phyloP scores from a whole-genome alignment of 1,284 basidiomycete species.

The Sporisorium iseilematis-ciliati region DNA sequence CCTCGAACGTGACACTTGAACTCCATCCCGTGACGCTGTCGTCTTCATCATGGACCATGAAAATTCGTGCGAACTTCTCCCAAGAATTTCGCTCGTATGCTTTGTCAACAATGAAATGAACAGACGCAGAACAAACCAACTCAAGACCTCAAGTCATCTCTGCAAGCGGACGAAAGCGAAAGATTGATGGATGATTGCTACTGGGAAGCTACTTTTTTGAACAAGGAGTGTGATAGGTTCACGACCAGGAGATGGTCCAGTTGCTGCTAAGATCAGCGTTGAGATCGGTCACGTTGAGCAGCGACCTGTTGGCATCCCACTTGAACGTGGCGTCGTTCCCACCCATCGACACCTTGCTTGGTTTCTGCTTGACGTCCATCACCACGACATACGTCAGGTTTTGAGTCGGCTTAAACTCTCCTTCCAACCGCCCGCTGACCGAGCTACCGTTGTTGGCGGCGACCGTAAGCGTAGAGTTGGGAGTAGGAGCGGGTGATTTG shows the following conservation, averaged over 20 bases:
- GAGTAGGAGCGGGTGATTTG: conserved; percentile 31
- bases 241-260: conserved; percentile 35
- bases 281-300: conserved; percentile 52
- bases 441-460: conserved; percentile 6
- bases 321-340: conserved; percentile 10
- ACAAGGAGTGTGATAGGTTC: neutral
- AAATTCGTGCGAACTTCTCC: too few species aligned
- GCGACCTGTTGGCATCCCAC: conserved; percentile 29
- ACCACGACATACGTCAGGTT: conserved; percentile 73
- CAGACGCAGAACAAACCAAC: too few species aligned
- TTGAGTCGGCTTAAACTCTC: conserved; percentile 72
- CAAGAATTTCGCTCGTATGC: too few species aligned
- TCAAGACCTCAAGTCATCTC: too few species aligned
- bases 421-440: conserved; percentile 64
- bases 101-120: too few species aligned
- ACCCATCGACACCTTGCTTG: conserved; percentile 29
- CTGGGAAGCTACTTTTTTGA: too few species aligned
- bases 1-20: too few species aligned
- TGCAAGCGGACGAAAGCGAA: too few species aligned
- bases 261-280: conserved; percentile 38
- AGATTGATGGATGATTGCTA: too few species aligned
- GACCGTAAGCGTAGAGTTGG: conserved; percentile 36
- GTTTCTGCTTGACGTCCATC: conserved; percentile 70
- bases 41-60: too few species aligned
- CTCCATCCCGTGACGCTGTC: too few species aligned